These are phyloP conservation scores for Penicillium freii DNA, from an alignment of 2,329 filamentous ascomycete genomes.

Conservation along the genomic window DNA sequence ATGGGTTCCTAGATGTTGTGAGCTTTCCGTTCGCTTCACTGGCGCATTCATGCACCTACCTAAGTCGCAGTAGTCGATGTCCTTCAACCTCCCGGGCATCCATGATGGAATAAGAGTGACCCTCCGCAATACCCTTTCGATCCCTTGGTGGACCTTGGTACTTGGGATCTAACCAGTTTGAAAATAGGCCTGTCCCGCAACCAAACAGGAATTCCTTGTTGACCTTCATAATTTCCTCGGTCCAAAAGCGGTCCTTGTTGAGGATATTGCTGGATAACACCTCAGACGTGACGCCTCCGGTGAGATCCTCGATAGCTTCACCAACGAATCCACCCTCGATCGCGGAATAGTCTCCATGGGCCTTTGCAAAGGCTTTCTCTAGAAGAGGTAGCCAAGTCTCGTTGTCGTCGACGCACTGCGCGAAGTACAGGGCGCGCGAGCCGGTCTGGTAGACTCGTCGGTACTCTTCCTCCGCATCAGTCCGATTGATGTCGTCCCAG, in stretches of 20 bases:
- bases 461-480: conserved; percentile 69
- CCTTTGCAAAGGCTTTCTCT: conserved; percentile 82
- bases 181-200: conserved; percentile 48
- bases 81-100: conserved; percentile 61
- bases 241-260: conserved; percentile 78
- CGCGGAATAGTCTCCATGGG: conserved; percentile 73
- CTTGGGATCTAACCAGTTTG: conserved; percentile 44
- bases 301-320: conserved; percentile 59
- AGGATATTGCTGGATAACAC: conserved; percentile 48
- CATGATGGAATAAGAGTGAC: conserved; percentile 60
- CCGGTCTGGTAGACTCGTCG: conserved; percentile 70
- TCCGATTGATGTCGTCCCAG: conserved; percentile 71
- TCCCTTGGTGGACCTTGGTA: conserved; percentile 37
- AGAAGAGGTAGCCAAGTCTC: conserved; percentile 80
- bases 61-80: conserved; percentile 62
- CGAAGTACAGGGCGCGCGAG: conserved; percentile 75
- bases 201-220: conserved; percentile 68
- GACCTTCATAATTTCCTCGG: conserved; percentile 73
- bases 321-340: conserved; percentile 73
- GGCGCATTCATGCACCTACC: conserved; percentile 35
- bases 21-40: conserved; percentile 8
- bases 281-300: conserved; percentile 52
- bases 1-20: conserved; percentile 63
- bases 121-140: conserved; percentile 46
- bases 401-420: conserved; percentile 70